Conservation (phyloP, 257 asterid species). For the Marsdenia floribunda region DNA sequence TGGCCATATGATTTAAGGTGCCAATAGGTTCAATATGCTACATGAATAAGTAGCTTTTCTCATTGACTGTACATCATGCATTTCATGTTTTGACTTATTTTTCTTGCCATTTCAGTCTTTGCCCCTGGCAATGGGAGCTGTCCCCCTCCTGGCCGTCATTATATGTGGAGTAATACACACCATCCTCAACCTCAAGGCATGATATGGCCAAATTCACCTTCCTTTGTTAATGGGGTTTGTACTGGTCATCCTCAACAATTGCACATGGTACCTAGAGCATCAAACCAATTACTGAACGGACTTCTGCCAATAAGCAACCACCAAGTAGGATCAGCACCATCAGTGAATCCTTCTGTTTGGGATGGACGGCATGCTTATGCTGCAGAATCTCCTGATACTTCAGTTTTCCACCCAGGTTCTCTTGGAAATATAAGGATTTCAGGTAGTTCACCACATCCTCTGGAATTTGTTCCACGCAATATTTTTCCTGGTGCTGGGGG, state of each 20-base stretch:
- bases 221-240: conserved; percentile 63
- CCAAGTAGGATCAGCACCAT: conserved; percentile 95
- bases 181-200: conserved; percentile 65
- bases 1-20: neutral
- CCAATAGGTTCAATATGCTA: neutral
- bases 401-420: conserved; percentile 86
- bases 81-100: neutral
- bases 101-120: conserved; percentile 45
- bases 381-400: conserved; percentile 83
- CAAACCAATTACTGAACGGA: conserved; percentile 57
- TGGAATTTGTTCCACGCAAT: conserved; percentile 71
- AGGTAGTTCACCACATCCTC: conserved; percentile 71
- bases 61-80: neutral
- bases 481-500: conserved; percentile 67
- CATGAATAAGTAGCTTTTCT: neutral
- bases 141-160: conserved; percentile 80
- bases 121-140: conserved; percentile 74
- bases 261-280: conserved; percentile 75
- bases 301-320: conserved; percentile 61
- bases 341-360: conserved; percentile 83
- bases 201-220: conserved; percentile 77
- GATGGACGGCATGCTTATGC: conserved; percentile 66
- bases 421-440: conserved; percentile 80
- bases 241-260: conserved; percentile 62
- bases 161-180: conserved; percentile 74